Evolutionary conservation across 805 yeast species (phyloP).

Genomic region (Candida xiaguanensis): DNA sequence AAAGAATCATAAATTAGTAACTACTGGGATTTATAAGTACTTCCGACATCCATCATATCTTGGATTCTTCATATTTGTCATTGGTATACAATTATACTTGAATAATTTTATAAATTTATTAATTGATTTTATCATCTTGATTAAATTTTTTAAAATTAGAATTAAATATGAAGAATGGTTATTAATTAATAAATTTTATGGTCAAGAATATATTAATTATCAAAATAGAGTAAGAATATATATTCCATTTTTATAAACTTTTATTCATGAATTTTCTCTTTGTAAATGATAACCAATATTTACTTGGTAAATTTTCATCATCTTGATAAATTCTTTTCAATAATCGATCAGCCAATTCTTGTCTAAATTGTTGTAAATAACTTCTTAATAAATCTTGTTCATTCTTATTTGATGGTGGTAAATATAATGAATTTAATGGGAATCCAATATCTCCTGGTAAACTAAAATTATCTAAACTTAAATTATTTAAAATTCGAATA

Average conservation of each 20-base stretch:
- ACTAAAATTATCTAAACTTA: conserved; percentile 82
- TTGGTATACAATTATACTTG: conserved; percentile 28
- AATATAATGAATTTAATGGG: conserved; percentile 79
- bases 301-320: conserved; percentile 58
- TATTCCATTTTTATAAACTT: conserved; percentile 48
- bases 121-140: conserved; percentile 16
- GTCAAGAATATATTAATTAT: conserved; percentile 25
- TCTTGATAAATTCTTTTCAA: conserved; percentile 64
- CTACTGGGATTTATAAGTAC: conserved; percentile 28
- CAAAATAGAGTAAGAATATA: conserved; percentile 18
- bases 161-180: conserved; percentile 35
- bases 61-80: conserved; percentile 32
- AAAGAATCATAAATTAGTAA: conserved; percentile 18
- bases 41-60: conserved; percentile 37
- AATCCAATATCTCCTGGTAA: conserved; percentile 95
- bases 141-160: conserved; percentile 24
- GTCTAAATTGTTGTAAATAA: conserved; percentile 90
- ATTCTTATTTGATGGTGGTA: conserved; percentile 67
- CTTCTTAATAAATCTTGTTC: conserved; percentile 78
- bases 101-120: conserved; percentile 19
- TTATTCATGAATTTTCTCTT: conserved; percentile 96
- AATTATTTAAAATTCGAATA: conserved; percentile 65
- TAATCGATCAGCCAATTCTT: conserved; percentile 82
- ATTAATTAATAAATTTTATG: conserved; percentile 22
- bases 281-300: conserved; percentile 94